Evolutionary conservation across 345 rosid species (phyloP).

Genomic region (Ceriops decandra): DNA sequence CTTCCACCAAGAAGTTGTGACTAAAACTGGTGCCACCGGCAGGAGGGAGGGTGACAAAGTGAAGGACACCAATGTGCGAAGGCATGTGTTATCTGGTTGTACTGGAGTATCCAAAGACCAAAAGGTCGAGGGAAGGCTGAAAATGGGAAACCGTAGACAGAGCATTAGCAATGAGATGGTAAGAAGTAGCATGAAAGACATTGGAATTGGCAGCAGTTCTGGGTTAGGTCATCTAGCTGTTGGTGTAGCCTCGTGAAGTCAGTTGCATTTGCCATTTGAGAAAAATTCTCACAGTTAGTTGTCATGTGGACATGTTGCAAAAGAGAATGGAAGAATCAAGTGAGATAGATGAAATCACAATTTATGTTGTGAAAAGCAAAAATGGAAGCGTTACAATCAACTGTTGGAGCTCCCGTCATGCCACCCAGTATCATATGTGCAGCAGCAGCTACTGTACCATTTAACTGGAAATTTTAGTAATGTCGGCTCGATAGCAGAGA

Average conservation of each 20-base stretch:
- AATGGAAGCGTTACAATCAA: not conserved
- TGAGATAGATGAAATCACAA: too few relatives aligned
- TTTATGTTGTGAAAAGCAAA: not conserved
- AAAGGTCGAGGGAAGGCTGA: slow-evolving; percentile 24
- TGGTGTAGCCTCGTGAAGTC: slow-evolving; percentile 43
- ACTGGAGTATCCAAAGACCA: slow-evolving; percentile 20
- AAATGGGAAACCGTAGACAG: slow-evolving; percentile 26
- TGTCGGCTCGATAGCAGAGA: not conserved
- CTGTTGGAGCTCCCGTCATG: not conserved
- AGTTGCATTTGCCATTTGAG: not conserved
- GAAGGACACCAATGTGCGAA: slow-evolving; percentile 23
- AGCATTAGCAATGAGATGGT: slow-evolving; percentile 28
- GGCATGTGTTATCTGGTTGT: slow-evolving; percentile 15
- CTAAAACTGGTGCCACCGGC: slow-evolving; percentile 14
- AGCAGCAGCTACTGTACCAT: not conserved
- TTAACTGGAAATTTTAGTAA: slow-evolving; percentile 17
- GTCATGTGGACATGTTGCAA: not conserved
- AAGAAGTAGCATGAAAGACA: slow-evolving; percentile 38
- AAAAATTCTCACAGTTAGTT: not conserved
- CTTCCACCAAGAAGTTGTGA: slow-evolving; percentile 12
- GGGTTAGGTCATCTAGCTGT: slow-evolving; percentile 35
- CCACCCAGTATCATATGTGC: not conserved
- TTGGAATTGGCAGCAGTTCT: slow-evolving; percentile 28
- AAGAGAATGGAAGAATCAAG: too few relatives aligned
- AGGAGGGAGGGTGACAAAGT: slow-evolving; percentile 30